phyloP scores from a whole-genome alignment of 202 grass and related monocot genomes.

The Elaeis oleifera region DNA sequence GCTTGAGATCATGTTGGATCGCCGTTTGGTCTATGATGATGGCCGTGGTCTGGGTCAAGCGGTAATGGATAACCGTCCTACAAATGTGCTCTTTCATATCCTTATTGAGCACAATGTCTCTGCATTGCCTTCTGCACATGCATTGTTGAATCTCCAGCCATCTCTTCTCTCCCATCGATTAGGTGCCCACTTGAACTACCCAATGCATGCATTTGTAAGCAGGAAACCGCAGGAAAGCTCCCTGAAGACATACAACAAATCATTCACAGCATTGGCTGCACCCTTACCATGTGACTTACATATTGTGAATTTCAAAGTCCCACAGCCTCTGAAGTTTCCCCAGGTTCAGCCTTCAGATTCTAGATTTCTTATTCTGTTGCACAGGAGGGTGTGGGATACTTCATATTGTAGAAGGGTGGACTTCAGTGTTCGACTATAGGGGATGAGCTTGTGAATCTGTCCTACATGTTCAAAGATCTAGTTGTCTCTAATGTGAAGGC shows the following conservation, averaged over 20 bases:
- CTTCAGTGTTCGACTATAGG: slow-evolving; percentile 57
- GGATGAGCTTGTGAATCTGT: slow-evolving; percentile 71
- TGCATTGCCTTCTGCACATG: slow-evolving; percentile 59
- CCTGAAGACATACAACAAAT: slow-evolving; percentile 33
- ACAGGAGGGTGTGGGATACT: slow-evolving; percentile 79
- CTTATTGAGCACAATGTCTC: slow-evolving; percentile 67
- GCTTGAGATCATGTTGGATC: slow-evolving; percentile 97
- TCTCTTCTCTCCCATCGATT: slow-evolving; percentile 77
- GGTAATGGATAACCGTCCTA: slow-evolving; percentile 76
- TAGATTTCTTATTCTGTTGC: slow-evolving; percentile 67
- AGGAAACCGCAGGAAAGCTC: slow-evolving; percentile 42
- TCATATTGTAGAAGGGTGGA: slow-evolving; percentile 75
- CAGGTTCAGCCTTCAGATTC: slow-evolving; percentile 33
- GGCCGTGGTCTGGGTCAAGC: slow-evolving; percentile 89
- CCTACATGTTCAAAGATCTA: slow-evolving; percentile 97
- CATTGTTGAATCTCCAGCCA: slow-evolving; percentile 57
- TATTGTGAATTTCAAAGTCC: slow-evolving; percentile 85
- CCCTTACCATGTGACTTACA: slow-evolving; percentile 87
- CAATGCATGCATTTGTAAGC: slow-evolving; percentile 75
- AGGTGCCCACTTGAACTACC: slow-evolving; percentile 74
- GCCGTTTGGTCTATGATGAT: slow-evolving; percentile 66
- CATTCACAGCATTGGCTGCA: slow-evolving; percentile 57
- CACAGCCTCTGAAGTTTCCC: slow-evolving; percentile 69
- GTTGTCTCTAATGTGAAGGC: slow-evolving; percentile 61
- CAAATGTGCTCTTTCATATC: slow-evolving; percentile 84